Evolutionary conservation across 2,329 filamentous ascomycete species (phyloP).

Genomic region (Geoglossum cookeanum): DNA sequence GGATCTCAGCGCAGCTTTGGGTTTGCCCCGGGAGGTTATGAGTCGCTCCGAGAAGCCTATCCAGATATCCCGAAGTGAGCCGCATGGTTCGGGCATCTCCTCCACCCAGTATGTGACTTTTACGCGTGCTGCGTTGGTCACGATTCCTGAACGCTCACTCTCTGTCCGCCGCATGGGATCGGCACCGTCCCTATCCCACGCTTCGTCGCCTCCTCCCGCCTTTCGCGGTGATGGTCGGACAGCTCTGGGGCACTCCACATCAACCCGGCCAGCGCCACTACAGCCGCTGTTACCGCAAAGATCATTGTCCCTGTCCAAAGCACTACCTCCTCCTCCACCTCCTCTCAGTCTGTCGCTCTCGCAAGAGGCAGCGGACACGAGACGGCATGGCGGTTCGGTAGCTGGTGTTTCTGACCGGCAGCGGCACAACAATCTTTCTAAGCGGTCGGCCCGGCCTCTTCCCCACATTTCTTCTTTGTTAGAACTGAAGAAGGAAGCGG

Average conservation of each 20-base stretch:
- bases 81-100: neutral
- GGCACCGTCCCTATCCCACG: neutral
- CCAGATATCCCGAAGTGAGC: neutral
- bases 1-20: neutral
- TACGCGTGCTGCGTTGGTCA: neutral
- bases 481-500: neutral
- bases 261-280: neutral
- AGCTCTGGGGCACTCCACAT: neutral
- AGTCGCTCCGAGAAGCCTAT: neutral
- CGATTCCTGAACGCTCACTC: neutral
- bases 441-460: neutral
- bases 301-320: constrained; percentile 1
- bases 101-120: neutral
- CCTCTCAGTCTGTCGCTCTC: neutral
- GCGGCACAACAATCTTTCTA: neutral
- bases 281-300: neutral
- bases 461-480: neutral
- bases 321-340: neutral
- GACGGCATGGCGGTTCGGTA: neutral
- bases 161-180: neutral
- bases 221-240: neutral
- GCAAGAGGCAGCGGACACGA: neutral
- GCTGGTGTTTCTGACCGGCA: neutral
- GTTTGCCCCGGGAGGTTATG: neutral
- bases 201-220: neutral